A percentile compares a stretch with the other conserved stretches of the same genome.
Evolutionary conservation across 176 grass and related monocot genomes (phyloP).

Genomic region (Musa acuminata): DNA sequence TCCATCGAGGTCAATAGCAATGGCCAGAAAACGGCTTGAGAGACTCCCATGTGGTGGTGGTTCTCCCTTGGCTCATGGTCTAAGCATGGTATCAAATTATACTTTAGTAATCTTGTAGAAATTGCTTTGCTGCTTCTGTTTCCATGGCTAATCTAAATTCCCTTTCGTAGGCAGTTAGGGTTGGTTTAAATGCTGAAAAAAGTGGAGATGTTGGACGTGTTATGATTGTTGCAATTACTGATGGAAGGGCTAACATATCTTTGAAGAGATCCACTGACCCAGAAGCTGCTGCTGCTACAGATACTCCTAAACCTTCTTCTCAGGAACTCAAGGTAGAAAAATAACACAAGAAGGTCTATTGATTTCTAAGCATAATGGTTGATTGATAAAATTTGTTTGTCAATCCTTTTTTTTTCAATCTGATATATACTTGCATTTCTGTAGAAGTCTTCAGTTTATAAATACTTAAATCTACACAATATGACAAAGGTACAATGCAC

Average conservation of each 20-base stretch:
- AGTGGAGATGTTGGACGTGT: conserved; percentile 93
- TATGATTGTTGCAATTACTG: conserved; percentile 97
- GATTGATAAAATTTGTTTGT: neutral
- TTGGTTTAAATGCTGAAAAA: conserved; percentile 97
- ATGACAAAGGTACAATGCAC: neutral
- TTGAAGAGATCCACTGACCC: conserved; percentile 90
- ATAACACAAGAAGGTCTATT: neutral
- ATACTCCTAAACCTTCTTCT: conserved; percentile 76
- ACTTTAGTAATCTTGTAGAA: neutral
- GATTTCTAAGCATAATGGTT: neutral
- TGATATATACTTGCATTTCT: no score
- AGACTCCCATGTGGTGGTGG: conserved; percentile 92
- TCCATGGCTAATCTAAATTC: conserved; percentile 9
- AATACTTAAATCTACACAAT: no score
- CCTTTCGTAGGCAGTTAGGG: conserved; percentile 76
- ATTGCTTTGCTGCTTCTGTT: neutral
- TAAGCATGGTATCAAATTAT: conserved; percentile 67
- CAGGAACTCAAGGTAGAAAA: conserved; percentile 79
- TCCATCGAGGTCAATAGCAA: conserved; percentile 96
- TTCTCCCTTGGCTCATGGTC: conserved; percentile 95
- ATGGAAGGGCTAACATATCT: conserved; percentile 91
- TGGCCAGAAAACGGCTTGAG: conserved; percentile 94
- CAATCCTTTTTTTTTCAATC: neutral
- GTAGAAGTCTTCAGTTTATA: no score
- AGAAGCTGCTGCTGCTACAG: conserved; percentile 49